phyloP scores from a whole-genome alignment of 306 rosid species.

The Cucurbita ficifolia region DNA sequence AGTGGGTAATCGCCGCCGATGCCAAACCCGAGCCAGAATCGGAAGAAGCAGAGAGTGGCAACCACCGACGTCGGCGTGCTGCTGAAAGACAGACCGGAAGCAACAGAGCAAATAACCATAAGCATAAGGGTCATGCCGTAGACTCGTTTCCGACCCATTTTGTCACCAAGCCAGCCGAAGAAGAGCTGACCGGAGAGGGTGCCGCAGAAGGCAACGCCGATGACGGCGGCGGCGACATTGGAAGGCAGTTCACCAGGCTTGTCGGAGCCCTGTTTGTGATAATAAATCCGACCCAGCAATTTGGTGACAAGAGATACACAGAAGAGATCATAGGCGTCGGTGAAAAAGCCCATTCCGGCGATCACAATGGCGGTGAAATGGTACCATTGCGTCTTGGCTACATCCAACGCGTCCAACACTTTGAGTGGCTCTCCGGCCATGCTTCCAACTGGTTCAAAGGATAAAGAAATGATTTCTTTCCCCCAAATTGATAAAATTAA shows the following conservation, averaged over 20 bases:
- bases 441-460: no score
- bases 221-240: constrained; percentile 48
- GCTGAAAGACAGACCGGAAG: constrained; percentile 56
- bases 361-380: constrained; percentile 19
- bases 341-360: constrained; percentile 20
- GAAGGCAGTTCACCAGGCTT: constrained; percentile 71
- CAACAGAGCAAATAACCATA: constrained; percentile 62
- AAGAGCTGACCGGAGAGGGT: constrained; percentile 73
- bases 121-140: constrained; percentile 63
- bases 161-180: constrained; percentile 98
- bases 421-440: background rate
- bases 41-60: constrained; percentile 59
- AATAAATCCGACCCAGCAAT: constrained; percentile 12
- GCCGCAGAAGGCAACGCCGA: constrained; percentile 67
- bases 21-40: constrained; percentile 97
- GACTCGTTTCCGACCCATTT: constrained; percentile 59
- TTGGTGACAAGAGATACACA: constrained; percentile 7
- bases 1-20: constrained; percentile 94
- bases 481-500: background rate
- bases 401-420: constrained; percentile 9
- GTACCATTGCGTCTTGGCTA: constrained; percentile 8
- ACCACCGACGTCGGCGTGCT: constrained; percentile 27
- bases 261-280: background rate
- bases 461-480: no score
- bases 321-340: constrained; percentile 15